These are phyloP conservation scores for Raphanus raphanistrum DNA, from an alignment of 345 rosid genomes.

Conservation along the genomic window DNA sequence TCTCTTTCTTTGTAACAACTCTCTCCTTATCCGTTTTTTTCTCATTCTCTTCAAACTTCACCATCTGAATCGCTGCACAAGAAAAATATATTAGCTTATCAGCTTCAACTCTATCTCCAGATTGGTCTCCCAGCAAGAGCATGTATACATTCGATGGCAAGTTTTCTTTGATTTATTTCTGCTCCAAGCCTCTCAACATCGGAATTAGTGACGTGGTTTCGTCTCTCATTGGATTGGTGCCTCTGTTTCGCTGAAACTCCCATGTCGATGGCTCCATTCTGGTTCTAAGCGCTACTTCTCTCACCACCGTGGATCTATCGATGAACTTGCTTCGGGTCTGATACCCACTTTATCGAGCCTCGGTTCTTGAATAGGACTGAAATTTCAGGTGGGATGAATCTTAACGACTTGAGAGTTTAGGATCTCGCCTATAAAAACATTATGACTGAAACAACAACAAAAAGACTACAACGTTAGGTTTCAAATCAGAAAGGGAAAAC, in stretches of 20 bases:
- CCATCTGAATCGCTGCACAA: neutral
- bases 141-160: neutral
- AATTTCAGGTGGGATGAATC: no score
- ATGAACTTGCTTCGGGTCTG: neutral
- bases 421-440: no score
- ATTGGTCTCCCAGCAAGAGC: neutral
- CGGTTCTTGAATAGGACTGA: neutral
- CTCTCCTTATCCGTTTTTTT: neutral
- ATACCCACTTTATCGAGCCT: neutral
- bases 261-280: neutral
- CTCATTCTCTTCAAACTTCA: neutral
- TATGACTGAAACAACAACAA: no score
- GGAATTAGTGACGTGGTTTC: neutral
- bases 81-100: no score
- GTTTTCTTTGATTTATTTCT: neutral
- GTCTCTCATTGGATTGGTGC: neutral
- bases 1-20: neutral
- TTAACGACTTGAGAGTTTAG: no score
- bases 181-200: neutral
- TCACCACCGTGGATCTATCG: neutral
- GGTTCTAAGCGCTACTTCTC: neutral
- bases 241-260: neutral
- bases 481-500: no score
- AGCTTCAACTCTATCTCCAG: neutral
- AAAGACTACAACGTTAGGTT: no score